phyloP scores from a whole-genome alignment of 805 yeast genomes.

The Metschnikowia aberdeeniae region DNA sequence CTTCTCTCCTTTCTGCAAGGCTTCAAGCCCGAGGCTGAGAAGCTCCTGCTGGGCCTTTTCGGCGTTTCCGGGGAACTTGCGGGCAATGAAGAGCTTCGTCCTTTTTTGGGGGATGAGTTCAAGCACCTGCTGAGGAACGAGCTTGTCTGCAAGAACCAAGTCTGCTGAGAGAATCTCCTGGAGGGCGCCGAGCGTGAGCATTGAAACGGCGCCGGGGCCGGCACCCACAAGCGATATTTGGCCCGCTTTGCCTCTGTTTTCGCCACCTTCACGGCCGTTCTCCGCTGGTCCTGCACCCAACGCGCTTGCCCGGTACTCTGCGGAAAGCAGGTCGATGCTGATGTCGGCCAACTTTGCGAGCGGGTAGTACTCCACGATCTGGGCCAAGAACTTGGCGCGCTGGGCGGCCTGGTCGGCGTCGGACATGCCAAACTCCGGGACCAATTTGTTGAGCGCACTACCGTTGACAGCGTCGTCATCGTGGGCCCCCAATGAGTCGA shows the following conservation, averaged over 20 bases:
- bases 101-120: slow-evolving; percentile 68
- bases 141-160: slow-evolving; percentile 79
- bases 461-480: slow-evolving; percentile 71
- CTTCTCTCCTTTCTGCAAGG: slow-evolving; percentile 58
- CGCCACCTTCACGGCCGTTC: background rate
- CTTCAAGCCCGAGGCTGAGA: slow-evolving; percentile 64
- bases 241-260: background rate
- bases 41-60: slow-evolving; percentile 89
- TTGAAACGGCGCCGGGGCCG: slow-evolving; percentile 86
- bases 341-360: slow-evolving; percentile 57
- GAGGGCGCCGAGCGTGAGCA: slow-evolving; percentile 81
- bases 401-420: slow-evolving; percentile 49
- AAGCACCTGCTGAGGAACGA: slow-evolving; percentile 85
- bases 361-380: slow-evolving; percentile 89
- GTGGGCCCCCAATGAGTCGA: slow-evolving; percentile 47
- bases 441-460: slow-evolving; percentile 55
- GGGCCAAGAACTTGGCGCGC: slow-evolving; percentile 81
- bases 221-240: slow-evolving; percentile 78
- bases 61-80: slow-evolving; percentile 96
- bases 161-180: slow-evolving; percentile 80
- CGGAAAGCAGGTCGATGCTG: slow-evolving; percentile 53
- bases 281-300: slow-evolving; percentile 7
- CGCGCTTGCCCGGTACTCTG: slow-evolving; percentile 26
- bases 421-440: slow-evolving; percentile 55
- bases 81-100: slow-evolving; percentile 78